These are phyloP conservation scores for Brettanomyces bruxellensis DNA, from an alignment of 805 yeast genomes.

Conservation along the genomic window DNA sequence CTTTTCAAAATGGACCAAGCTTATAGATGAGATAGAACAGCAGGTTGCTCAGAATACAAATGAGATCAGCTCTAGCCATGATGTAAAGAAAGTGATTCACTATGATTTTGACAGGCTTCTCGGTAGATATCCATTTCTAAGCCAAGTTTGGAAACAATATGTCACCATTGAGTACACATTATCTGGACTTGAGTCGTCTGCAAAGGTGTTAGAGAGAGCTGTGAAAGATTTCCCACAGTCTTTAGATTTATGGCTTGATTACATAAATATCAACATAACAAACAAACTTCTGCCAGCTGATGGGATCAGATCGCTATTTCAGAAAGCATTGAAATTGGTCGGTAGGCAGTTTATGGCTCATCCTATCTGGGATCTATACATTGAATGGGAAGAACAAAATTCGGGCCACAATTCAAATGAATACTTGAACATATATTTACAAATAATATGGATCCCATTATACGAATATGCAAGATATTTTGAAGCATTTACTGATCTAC, in stretches of 20 bases:
- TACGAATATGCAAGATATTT: conserved; percentile 82
- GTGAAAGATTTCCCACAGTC: conserved; percentile 46
- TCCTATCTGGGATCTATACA: conserved; percentile 70
- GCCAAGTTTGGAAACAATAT: conserved; percentile 58
- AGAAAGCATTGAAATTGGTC: conserved; percentile 37
- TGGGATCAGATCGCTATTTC: conserved; percentile 34
- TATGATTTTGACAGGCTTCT: conserved; percentile 34
- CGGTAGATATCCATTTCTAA: conserved; percentile 46
- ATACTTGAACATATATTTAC: conserved; percentile 32
- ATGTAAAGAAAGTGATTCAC: conserved; percentile 11
- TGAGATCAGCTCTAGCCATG: conserved; percentile 7
- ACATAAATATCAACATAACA: conserved; percentile 42
- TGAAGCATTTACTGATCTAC: conserved; percentile 34
- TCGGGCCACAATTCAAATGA: conserved; percentile 27
- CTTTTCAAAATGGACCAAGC: conserved; percentile 17
- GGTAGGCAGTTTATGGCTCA: conserved; percentile 76
- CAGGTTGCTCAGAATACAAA: conserved; percentile 14
- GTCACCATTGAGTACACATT: conserved; percentile 47
- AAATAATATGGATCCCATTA: conserved; percentile 53
- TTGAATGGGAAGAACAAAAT: conserved; percentile 46
- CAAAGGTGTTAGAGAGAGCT: conserved; percentile 34
- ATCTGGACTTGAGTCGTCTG: conserved; percentile 44
- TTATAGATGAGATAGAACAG: conserved; percentile 17
- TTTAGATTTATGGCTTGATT: conserved; percentile 63
- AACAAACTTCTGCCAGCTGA: conserved; percentile 25